phyloP scores from a whole-genome alignment of 1,139 yeast genomes.

The Pichia sp. region DNA sequence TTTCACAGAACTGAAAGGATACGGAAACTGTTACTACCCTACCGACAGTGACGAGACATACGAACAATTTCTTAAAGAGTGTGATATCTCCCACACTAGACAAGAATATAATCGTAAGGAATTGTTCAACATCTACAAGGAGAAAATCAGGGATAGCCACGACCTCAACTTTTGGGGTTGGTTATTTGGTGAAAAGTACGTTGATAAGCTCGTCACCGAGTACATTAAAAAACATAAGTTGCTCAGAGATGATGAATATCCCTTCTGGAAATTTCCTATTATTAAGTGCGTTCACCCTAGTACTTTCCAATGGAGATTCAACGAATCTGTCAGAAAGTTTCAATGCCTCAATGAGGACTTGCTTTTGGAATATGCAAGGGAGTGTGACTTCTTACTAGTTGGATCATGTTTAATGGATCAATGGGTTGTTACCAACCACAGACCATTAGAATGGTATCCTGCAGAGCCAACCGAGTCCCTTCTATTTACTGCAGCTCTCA shows the following conservation, averaged over 20 bases:
- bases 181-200: conserved; percentile 5
- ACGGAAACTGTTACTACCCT: no score
- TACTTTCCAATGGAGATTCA: conserved; percentile 7
- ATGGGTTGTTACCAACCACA: no score
- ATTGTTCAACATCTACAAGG: conserved; percentile 2
- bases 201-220: conserved; percentile 1
- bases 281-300: conserved; percentile 5
- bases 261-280: conserved; percentile 9
- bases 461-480: no score
- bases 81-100: conserved; percentile 9
- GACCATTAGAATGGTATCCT: no score
- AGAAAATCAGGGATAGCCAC: conserved; percentile 1
- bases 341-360: conserved; percentile 7
- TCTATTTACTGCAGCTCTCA: no score
- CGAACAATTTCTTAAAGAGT: conserved; percentile 3
- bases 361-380: conserved; percentile 2
- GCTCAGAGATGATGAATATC: conserved; percentile 4
- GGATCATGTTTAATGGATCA: no score
- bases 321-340: conserved; percentile 1
- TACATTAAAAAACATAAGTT: conserved; percentile 3
- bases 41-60: no score
- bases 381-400: conserved; percentile 9
- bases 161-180: conserved; percentile 4
- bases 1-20: conserved; percentile 2
- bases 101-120: conserved; percentile 1